A percentile compares a stretch with the other conserved stretches of the same genome.
phyloP scores from a whole-genome alignment of 2,329 filamentous ascomycete species.

The Xylaria multiplex region DNA sequence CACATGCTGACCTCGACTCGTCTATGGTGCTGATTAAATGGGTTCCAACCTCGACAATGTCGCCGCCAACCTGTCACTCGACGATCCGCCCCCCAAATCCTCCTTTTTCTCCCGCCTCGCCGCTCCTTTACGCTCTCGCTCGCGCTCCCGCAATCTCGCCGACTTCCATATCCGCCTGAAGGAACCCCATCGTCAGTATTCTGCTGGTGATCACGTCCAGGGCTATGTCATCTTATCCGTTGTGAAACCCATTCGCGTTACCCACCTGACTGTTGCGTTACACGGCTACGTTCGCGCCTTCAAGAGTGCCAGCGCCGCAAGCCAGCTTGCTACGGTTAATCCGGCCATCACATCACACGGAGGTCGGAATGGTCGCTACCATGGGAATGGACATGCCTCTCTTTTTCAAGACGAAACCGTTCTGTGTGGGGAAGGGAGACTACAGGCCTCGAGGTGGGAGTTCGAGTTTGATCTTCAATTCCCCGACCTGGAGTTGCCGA shows the following conservation, averaged over 20 bases:
- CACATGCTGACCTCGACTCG: conserved; percentile 31
- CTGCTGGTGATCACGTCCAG: conserved; percentile 77
- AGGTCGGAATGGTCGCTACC: conserved; percentile 64
- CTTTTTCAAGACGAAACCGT: conserved; percentile 86
- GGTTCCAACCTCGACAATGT: conserved; percentile 56
- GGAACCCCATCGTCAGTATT: conserved; percentile 81
- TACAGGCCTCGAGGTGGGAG: conserved; percentile 79
- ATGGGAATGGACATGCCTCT: conserved; percentile 80
- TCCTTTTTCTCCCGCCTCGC: conserved; percentile 65
- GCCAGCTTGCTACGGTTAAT: conserved; percentile 57
- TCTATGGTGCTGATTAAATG: conserved; percentile 55
- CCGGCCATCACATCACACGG: conserved; percentile 53
- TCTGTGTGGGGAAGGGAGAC: conserved; percentile 78
- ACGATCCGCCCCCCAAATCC: conserved; percentile 54
- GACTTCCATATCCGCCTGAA: conserved; percentile 82
- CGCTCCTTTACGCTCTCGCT: conserved; percentile 62
- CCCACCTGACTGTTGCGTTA: conserved; percentile 80
- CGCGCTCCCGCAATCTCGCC: conserved; percentile 71
- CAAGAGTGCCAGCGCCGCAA: conserved; percentile 71
- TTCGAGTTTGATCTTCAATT: conserved; percentile 82
- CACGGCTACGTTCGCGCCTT: conserved; percentile 84
- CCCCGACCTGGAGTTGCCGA: conserved; percentile 76
- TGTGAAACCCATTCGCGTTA: conserved; percentile 78
- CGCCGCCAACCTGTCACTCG: conserved; percentile 52
- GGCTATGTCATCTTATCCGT: conserved; percentile 78